phyloP scores from a whole-genome alignment of 1,284 basidiomycete genomes.

The Pholiota adiposa region DNA sequence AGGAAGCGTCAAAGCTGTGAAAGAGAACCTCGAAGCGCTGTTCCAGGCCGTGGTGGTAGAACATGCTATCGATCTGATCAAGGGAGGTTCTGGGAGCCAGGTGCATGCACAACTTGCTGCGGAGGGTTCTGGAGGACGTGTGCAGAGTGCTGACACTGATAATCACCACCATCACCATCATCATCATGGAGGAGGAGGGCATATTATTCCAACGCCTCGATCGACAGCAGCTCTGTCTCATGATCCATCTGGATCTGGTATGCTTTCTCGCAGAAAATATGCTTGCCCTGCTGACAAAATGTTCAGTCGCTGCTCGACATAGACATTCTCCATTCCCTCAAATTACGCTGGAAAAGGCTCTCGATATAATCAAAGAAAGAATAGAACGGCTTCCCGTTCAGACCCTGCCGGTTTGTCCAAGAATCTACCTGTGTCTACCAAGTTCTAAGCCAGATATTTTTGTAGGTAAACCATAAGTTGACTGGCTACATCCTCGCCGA shows the following conservation, averaged over 20 bases:
- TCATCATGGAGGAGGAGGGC: slow-evolving; percentile 46
- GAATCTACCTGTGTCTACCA: neutral
- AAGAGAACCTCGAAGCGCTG: slow-evolving; percentile 73
- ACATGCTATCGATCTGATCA: slow-evolving; percentile 79
- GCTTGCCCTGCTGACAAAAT: neutral
- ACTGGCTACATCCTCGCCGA: slow-evolving; percentile 77
- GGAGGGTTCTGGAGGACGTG: neutral
- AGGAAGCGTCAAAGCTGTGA: slow-evolving; percentile 84
- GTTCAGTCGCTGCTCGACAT: slow-evolving; percentile 64
- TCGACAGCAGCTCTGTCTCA: slow-evolving; percentile 56
- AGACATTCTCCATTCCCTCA: slow-evolving; percentile 80
- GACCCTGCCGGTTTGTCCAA: slow-evolving; percentile 40
- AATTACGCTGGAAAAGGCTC: slow-evolving; percentile 68
- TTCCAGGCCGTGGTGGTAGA: slow-evolving; percentile 58
- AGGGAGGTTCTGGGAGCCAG: slow-evolving; percentile 66
- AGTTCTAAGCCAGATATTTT: neutral
- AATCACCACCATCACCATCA: slow-evolving; percentile 49
- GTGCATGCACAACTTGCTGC: slow-evolving; percentile 52
- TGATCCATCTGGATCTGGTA: slow-evolving; percentile 70
- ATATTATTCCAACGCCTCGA: slow-evolving; percentile 52
- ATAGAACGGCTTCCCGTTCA: slow-evolving; percentile 47
- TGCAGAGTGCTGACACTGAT: slow-evolving; percentile 25
- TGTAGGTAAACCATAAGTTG: slow-evolving; percentile 58
- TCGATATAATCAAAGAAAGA: slow-evolving; percentile 58
- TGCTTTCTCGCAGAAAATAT: slow-evolving; percentile 20